Evolutionary conservation across 129 eudicot genomes (phyloP), one percentile per base, ranked within the genome.

Genomic region (Calendula officinalis): DNA sequence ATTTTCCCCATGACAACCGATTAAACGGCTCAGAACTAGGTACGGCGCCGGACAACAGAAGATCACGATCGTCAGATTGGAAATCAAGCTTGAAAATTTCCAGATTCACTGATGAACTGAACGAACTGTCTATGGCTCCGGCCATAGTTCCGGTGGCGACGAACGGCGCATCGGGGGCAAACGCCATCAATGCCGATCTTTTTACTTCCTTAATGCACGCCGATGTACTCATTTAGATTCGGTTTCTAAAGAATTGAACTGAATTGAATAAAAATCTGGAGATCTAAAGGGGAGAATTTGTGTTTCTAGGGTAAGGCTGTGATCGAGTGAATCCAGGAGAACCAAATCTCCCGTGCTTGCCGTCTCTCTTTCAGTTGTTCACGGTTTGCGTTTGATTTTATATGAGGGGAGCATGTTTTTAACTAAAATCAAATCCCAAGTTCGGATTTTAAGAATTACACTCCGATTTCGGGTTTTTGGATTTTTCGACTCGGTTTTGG

Each of bases 141-240:
- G 97, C 97, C 95, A 82, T 82, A 55, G 97, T 90, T 36, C 97
- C 97, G 49, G 92, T 85, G 32, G 95, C 97, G 55, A 90, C 54
- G 77, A 77, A 90, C 2, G 89, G 83, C 8, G 62, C 70, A 33
- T 90, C 89, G 59, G 97, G 97, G 66, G 97, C 58, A 56, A 86
- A 79, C 64, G 97, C 95, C 78, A 78, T 80, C 83, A 87, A 67
- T 33, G 97, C 97, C 82, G 95, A 84, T 86, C 97, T 77, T 70
- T 80, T 77, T 10, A 84, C 87, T 75, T 77, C 83, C 77, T 81
- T 90, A 54, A 90, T 75, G 37, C 75, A 76, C 73, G 90, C 83
- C 83, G 72, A 88, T 79, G 67, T 47, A 52, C 43, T 56, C 68
- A 72, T 71, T 69, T 34, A 43, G 60, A 60, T 57, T 60, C 44